These are phyloP conservation scores for Ophiocordyceps polyrhachis-furcata DNA, from an alignment of 2,329 filamentous ascomycete genomes.

Conservation along the genomic window DNA sequence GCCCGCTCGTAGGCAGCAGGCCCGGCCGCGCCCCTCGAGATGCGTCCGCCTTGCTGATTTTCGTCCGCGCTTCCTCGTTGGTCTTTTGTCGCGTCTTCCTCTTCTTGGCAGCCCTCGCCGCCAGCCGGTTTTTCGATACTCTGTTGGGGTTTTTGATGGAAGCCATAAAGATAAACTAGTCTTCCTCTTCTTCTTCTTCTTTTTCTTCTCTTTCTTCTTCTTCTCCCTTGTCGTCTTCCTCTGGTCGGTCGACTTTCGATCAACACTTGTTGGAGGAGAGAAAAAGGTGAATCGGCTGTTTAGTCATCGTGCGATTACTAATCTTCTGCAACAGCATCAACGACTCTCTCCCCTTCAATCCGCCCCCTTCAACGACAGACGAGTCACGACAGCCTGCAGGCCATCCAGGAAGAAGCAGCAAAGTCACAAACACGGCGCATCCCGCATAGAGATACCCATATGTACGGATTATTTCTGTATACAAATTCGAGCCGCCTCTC, in stretches of 20 bases:
- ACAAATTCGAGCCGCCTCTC: neutral
- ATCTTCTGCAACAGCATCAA: too few relatives aligned
- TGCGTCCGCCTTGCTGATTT: conserved; percentile 22
- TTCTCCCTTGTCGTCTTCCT: neutral
- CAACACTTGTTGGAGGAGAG: neutral
- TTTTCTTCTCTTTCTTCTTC: too few relatives aligned
- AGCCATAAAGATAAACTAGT: too few relatives aligned
- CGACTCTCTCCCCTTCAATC: too few relatives aligned
- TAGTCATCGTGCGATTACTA: too few relatives aligned
- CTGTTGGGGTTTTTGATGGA: conserved; percentile 41
- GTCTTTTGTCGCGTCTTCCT: conserved; percentile 25
- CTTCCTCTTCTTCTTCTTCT: too few relatives aligned
- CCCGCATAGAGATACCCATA: too few relatives aligned
- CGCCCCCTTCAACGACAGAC: neutral
- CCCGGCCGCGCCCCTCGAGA: conserved; percentile 32
- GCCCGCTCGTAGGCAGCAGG: conserved; percentile 35
- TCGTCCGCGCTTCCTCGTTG: conserved; percentile 17
- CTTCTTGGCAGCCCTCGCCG: conserved; percentile 24
- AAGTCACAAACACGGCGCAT: too few relatives aligned
- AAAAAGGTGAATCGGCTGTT: neutral
- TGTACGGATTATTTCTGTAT: too few relatives aligned
- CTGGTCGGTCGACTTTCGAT: neutral
- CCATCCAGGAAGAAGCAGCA: neutral
- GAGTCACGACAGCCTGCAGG: too few relatives aligned
- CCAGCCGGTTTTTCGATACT: conserved; percentile 32